phyloP scores from a whole-genome alignment of 2,329 filamentous ascomycete species.

The Penicillium concentricum region DNA sequence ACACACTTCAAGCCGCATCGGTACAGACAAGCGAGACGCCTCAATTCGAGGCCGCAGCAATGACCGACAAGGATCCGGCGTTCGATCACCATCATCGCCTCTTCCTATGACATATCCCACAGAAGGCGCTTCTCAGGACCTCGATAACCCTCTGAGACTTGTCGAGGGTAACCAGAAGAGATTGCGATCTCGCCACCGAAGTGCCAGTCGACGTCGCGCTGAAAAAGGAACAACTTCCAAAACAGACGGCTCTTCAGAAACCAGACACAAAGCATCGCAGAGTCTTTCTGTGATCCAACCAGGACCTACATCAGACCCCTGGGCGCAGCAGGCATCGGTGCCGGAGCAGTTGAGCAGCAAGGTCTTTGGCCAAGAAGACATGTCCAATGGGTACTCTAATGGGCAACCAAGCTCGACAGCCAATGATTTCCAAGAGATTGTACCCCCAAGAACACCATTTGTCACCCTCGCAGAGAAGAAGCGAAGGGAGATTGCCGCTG shows the following conservation, averaged over 20 bases:
- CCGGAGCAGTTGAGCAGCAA: constrained; percentile 13
- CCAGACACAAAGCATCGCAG: constrained; percentile 37
- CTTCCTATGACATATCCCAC: constrained; percentile 62
- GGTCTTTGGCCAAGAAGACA: constrained; percentile 10
- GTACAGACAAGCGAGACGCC: constrained; percentile 27
- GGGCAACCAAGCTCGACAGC: constrained; percentile 8
- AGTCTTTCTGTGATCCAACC: constrained; percentile 29
- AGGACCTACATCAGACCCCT: neutral
- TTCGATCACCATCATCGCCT: constrained; percentile 76
- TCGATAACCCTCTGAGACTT: constrained; percentile 58
- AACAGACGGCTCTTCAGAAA: constrained; percentile 50
- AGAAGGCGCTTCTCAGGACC: constrained; percentile 53
- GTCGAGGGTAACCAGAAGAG: constrained; percentile 47
- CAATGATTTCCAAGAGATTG: constrained; percentile 26
- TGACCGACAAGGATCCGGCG: constrained; percentile 57
- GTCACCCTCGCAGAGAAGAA: constrained; percentile 59
- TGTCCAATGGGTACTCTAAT: constrained; percentile 6
- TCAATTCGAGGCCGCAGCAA: constrained; percentile 59
- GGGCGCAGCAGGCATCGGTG: constrained; percentile 28
- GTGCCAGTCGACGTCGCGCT: constrained; percentile 48
- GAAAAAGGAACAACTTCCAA: constrained; percentile 46
- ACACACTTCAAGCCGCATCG: constrained; percentile 39
- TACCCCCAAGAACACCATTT: constrained; percentile 23
- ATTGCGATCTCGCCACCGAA: constrained; percentile 51
- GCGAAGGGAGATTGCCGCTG: constrained; percentile 73